Evolutionary conservation across 495 filamentous ascomycete species (phyloP), one percentile per base, ranked within the genome.

Genomic region (Bacidia rubella): DNA sequence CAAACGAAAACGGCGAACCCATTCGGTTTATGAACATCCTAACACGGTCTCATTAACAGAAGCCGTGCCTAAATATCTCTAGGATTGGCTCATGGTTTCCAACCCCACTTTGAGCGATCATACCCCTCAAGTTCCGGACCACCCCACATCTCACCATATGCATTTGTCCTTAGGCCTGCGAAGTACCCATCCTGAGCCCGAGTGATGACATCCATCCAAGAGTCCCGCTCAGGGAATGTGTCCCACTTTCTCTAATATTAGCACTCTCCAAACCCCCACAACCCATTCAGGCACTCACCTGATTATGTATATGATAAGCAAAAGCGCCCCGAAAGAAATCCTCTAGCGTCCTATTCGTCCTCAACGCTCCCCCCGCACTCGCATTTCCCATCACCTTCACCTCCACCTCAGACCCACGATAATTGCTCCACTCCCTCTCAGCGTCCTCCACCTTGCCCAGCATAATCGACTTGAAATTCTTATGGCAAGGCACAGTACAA

Each of bases 231-330:
- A 15, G 73, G 73, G 49, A 70, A 66, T 62, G 74, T 74, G 22
- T 60, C 26, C 73, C 73, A 76, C 70, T 75, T 26, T 48, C 17
- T 17, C 7, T 9, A 22, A 20, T 17, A 9, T 44, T 17, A 44
- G 41, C 11, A 50, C 0, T 35, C 7, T 3, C 5, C 0, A 24
- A 9, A 19, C 5, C 21, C 5, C 3, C 17, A 25, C n/a, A 24
- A 1, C 11, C 12, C 17, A 24, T 0, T 21, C 5, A 19, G 41
- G 51, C 50, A 63, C 68, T 57, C 60, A 77, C 74, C 68, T 77
- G 75, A 54, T 77, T 78, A 55, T 79, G 75, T 51, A 79, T 70
- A 62, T 79, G 75, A 61, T 78, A 79, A 26, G 70, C 77, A 69
- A 70, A 79, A 3, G 73, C 72, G 0, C 75, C 75, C 2, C 70